Evolutionary conservation across 176 grass and related monocot genomes (phyloP).

Genomic region (Puccinellia tenuiflora): DNA sequence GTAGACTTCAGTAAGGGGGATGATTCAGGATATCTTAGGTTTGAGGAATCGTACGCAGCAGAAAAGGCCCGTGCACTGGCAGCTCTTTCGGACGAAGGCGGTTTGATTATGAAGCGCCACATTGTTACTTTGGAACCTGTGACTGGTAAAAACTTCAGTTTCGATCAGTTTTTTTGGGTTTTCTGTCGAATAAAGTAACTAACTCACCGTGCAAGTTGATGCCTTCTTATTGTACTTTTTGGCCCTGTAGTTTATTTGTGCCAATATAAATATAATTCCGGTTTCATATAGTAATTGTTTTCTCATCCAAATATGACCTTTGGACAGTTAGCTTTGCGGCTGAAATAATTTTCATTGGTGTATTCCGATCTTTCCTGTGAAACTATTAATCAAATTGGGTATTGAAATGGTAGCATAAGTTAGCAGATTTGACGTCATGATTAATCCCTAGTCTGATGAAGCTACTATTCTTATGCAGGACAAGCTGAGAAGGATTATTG

Average conservation of each 20-base stretch:
- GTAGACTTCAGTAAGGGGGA: constrained; percentile 86
- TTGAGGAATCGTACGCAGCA: constrained; percentile 63
- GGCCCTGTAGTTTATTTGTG: neutral
- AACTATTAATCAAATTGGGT: neutral
- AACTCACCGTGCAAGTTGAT: neutral
- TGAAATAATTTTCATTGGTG: neutral
- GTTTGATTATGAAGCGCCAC: constrained; percentile 69
- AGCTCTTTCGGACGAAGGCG: constrained; percentile 67
- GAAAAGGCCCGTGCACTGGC: constrained; percentile 75
- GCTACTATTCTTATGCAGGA: constrained; percentile 40
- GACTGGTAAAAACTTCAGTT: constrained; percentile 45
- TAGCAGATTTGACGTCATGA: neutral
- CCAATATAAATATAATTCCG: neutral
- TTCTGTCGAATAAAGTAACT: neutral
- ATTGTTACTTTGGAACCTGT: constrained; percentile 72
- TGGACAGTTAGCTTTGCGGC: neutral
- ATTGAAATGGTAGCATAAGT: neutral
- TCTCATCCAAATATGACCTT: neutral
- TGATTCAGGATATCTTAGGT: constrained; percentile 75
- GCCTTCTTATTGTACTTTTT: neutral
- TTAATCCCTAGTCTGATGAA: constrained; percentile 14
- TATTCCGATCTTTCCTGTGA: neutral
- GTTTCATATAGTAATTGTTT: neutral
- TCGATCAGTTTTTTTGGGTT: neutral
- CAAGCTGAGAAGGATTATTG: constrained; percentile 91